These are phyloP conservation scores for Acanthamoeba castellanii DNA, from an alignment of 208 protist species.

Conservation along the genomic window DNA sequence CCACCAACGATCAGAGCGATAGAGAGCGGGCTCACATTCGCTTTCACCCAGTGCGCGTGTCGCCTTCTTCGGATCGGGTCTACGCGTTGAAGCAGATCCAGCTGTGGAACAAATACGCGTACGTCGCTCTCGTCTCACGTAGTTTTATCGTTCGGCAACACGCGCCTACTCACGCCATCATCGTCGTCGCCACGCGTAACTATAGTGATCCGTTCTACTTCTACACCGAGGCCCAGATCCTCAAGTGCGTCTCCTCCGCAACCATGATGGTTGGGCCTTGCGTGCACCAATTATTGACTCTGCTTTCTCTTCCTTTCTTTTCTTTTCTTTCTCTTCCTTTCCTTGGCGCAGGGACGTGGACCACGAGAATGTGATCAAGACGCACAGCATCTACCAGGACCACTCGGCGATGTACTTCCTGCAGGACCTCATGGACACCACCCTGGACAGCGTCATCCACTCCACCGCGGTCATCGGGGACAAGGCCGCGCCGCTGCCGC, in stretches of 20 bases:
- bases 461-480: neutral
- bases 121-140: neutral
- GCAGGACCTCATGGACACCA: constrained; percentile 41
- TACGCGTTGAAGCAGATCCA: constrained; percentile 29
- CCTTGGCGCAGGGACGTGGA: neutral
- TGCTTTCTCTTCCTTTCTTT: neutral
- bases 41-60: neutral
- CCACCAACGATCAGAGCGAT: neutral
- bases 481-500: neutral
- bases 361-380: constrained; percentile 26
- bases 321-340: neutral
- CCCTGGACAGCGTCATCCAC: neutral
- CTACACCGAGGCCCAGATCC: constrained; percentile 8
- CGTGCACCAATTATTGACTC: neutral
- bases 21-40: neutral
- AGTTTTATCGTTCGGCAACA: neutral
- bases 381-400: constrained; percentile 26
- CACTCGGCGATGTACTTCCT: neutral
- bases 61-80: neutral
- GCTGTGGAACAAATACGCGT: neutral
- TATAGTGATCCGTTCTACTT: constrained; percentile 22
- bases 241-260: neutral
- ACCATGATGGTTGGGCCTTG: neutral
- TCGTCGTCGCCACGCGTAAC: neutral
- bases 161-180: too few relatives aligned